Conservation (phyloP, 2,329 filamentous ascomycete species). For the Pseudopyrenochaeta lycopersici region DNA sequence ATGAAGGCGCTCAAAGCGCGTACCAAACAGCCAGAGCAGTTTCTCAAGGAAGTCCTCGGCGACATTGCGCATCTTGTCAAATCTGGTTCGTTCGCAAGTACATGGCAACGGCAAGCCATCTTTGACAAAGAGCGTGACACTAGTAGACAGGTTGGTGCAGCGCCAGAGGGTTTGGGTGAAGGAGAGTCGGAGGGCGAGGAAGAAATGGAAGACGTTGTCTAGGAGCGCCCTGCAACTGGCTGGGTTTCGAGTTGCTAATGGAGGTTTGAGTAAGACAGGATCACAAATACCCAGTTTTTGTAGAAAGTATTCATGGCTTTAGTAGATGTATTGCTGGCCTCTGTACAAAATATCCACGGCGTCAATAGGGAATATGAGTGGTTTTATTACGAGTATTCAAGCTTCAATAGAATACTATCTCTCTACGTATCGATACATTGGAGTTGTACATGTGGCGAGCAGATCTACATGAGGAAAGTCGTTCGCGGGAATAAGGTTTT, state of each 20-base stretch:
- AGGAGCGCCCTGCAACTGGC: conserved; percentile 1
- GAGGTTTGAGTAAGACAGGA: background rate
- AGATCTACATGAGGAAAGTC: background rate
- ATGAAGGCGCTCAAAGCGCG: conserved; percentile 82
- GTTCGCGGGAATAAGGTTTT: background rate
- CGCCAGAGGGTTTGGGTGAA: conserved; percentile 58
- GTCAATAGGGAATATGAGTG: too few species aligned
- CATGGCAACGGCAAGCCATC: conserved; percentile 81
- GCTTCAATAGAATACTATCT: too few species aligned
- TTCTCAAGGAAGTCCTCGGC: conserved; percentile 84
- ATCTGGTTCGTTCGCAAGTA: conserved; percentile 83
- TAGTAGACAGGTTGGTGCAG: conserved; percentile 41
- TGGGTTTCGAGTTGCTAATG: background rate
- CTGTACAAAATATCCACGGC: too few species aligned
- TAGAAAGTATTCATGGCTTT: background rate
- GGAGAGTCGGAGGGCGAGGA: conserved; percentile 73
- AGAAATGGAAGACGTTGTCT: conserved; percentile 80
- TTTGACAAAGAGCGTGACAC: conserved; percentile 58
- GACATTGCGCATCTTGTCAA: conserved; percentile 85
- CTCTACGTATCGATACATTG: too few species aligned
- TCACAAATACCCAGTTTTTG: conserved; percentile 2
- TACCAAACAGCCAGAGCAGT: conserved; percentile 90
- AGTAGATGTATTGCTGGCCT: background rate
- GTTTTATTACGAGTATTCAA: too few species aligned
- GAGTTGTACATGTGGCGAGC: too few species aligned